phyloP scores from a whole-genome alignment of 495 filamentous ascomycete genomes.

The Aspergillus homomorphus region DNA sequence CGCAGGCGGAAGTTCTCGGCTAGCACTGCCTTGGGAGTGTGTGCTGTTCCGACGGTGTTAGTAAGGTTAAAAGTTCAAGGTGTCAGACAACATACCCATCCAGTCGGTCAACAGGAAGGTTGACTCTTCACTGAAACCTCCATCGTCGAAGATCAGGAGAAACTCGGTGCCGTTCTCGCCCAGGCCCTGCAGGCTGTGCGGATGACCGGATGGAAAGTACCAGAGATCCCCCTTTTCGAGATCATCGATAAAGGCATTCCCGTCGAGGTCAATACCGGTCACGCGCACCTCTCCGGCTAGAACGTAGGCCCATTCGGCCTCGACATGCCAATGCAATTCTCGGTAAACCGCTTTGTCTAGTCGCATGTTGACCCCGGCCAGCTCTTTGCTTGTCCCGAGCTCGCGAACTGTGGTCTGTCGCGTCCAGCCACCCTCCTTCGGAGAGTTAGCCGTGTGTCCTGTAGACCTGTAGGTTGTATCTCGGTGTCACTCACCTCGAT shows the following conservation, averaged over 20 bases:
- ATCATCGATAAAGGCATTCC: slow-evolving; percentile 67
- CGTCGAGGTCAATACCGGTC: slow-evolving; percentile 65
- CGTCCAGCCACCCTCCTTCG: slow-evolving; percentile 65
- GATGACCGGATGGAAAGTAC: slow-evolving; percentile 72
- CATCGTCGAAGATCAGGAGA: slow-evolving; percentile 67
- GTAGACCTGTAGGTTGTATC: neutral
- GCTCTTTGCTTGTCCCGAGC: slow-evolving; percentile 54
- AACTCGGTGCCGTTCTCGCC: slow-evolving; percentile 66
- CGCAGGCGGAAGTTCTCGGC: slow-evolving; percentile 62
- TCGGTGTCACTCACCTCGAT: slow-evolving; percentile 49
- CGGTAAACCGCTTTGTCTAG: slow-evolving; percentile 65
- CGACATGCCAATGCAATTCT: slow-evolving; percentile 71
- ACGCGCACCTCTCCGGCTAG: slow-evolving; percentile 58
- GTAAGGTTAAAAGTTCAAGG: neutral
- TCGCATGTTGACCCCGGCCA: slow-evolving; percentile 68
- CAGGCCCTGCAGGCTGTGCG: slow-evolving; percentile 67
- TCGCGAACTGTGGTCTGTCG: slow-evolving; percentile 63
- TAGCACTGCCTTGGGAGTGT: slow-evolving; percentile 61
- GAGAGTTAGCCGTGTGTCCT: neutral
- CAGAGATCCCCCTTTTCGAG: slow-evolving; percentile 67
- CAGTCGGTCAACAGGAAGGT: slow-evolving; percentile 68
- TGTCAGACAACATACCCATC: slow-evolving; percentile 43
- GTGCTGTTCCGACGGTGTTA: slow-evolving; percentile 36
- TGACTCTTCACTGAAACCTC: slow-evolving; percentile 65
- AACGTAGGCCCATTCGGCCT: slow-evolving; percentile 69